Conservation (phyloP, 352 stramenopile species). For the Pythium insidiosum region DNA sequence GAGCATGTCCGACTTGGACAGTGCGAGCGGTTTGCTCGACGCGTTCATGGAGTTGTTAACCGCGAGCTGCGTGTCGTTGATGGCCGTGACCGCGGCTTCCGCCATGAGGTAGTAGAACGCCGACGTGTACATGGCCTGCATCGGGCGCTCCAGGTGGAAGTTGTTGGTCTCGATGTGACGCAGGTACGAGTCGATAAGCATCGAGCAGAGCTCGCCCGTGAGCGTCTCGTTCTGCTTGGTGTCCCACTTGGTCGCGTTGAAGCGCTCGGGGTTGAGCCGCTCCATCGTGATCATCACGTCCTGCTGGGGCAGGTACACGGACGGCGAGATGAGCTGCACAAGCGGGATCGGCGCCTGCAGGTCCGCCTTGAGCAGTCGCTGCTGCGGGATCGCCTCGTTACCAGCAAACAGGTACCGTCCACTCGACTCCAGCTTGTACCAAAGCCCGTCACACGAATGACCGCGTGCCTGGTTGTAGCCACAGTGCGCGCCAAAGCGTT, state of each 20-base stretch:
- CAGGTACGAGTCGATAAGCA: conserved; percentile 40
- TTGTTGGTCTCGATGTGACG: conserved; percentile 30
- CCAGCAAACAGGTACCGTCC: conserved; percentile 34
- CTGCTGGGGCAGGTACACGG: conserved; percentile 11
- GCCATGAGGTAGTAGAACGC: conserved; percentile 46
- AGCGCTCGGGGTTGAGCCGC: conserved; percentile 1
- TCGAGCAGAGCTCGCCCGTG: conserved; percentile 21
- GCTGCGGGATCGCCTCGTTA: conserved; percentile 18
- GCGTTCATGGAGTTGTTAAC: too few species aligned
- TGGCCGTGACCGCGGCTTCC: conserved; percentile 20
- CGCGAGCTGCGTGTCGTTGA: conserved; percentile 13
- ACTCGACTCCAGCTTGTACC: conserved; percentile 30
- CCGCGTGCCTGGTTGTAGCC: conserved; percentile 8
- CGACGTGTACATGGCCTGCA: conserved; percentile 39
- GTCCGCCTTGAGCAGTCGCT: conserved; percentile 14
- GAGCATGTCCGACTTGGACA: too few species aligned
- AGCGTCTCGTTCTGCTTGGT: conserved; percentile 10
- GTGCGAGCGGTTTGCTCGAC: too few species aligned
- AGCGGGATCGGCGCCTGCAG: conserved; percentile 33
- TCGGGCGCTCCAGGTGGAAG: conserved; percentile 29
- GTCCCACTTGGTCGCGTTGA: conserved; percentile 8
- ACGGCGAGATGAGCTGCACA: conserved; percentile 29
- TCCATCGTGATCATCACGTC: not conserved
- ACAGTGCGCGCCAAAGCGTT: conserved; percentile 28
- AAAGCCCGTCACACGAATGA: conserved; percentile 27